Percentiles rank a stretch among this genome's conserved stretches.
phyloP scores from a whole-genome alignment of 2,329 filamentous ascomycete species.

The Alternaria viburni region DNA sequence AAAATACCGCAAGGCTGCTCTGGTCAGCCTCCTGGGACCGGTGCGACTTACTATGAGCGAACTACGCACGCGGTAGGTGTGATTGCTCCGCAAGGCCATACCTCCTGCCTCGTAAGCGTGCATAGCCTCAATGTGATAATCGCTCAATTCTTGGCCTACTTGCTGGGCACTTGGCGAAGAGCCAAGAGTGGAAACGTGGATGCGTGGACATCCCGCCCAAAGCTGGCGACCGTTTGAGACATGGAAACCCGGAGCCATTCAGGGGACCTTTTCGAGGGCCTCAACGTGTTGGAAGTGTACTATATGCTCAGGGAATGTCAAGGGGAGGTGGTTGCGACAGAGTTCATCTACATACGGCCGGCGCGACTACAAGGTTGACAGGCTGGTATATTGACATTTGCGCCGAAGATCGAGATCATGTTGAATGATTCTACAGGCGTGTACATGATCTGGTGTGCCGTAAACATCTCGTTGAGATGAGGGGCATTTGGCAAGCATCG shows the following conservation, averaged over 20 bases:
- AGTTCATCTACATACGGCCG: not conserved
- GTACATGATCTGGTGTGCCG: not conserved
- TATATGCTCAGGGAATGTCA: not conserved
- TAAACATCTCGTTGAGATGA: not conserved
- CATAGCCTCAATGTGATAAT: conserved; percentile 3
- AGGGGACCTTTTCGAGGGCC: not conserved
- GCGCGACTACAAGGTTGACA: not conserved
- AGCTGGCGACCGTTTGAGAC: not conserved
- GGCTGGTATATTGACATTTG: not conserved
- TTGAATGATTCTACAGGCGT: not conserved
- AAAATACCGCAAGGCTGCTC: not conserved
- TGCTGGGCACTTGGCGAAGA: conserved; percentile 3
- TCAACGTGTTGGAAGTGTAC: not conserved
- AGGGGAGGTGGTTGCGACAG: not conserved
- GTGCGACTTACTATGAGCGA: not conserved
- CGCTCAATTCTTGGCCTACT: conserved; percentile 7
- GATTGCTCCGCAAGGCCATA: not conserved
- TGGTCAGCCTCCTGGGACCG: not conserved
- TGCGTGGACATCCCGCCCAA: conserved; percentile 1
- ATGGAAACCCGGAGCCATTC: not conserved
- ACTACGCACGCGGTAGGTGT: not conserved
- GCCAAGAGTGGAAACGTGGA: conserved; percentile 9
- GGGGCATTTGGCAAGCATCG: not conserved
- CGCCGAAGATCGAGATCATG: not conserved
- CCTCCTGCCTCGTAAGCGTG: conserved; percentile 1